Evolutionary conservation across 441 rosid genomes (phyloP).

Genomic region (Gossypium davidsonii): DNA sequence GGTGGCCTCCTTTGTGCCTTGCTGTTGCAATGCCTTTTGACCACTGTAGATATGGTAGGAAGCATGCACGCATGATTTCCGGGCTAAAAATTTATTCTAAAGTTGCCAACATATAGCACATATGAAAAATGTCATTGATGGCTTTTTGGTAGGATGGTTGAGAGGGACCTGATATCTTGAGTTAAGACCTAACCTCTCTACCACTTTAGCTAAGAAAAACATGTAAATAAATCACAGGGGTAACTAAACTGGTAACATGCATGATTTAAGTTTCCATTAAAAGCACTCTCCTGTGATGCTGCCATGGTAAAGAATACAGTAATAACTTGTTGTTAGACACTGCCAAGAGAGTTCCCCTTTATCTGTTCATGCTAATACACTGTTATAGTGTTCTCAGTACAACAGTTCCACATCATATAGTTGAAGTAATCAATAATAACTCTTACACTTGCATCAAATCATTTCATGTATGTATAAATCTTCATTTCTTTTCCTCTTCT

Average conservation of each 20-base stretch:
- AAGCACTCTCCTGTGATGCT: not conserved
- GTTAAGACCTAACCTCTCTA: not conserved
- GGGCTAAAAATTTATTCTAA: not conserved
- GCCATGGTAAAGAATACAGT: not conserved
- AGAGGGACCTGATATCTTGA: not conserved
- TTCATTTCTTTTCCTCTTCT: slow-evolving; percentile 45
- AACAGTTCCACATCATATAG: not conserved
- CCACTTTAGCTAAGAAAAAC: not conserved
- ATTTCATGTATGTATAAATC: not conserved
- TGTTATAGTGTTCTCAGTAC: not conserved
- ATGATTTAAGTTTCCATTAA: not conserved
- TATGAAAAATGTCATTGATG: not conserved
- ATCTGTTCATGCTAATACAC: not conserved
- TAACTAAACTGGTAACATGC: not conserved
- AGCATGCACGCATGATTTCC: slow-evolving; percentile 7
- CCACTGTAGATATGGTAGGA: not conserved
- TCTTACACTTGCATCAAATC: not conserved
- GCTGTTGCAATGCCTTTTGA: slow-evolving; percentile 15
- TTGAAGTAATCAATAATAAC: not conserved
- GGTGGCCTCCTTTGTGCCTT: not conserved
- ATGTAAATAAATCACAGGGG: not conserved
- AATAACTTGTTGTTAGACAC: not conserved
- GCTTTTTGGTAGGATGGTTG: not conserved
- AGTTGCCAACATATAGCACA: not conserved
- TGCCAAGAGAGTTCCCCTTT: not conserved